phyloP scores from a whole-genome alignment of 768 basidiomycete species.

The Grammothele lineata region DNA sequence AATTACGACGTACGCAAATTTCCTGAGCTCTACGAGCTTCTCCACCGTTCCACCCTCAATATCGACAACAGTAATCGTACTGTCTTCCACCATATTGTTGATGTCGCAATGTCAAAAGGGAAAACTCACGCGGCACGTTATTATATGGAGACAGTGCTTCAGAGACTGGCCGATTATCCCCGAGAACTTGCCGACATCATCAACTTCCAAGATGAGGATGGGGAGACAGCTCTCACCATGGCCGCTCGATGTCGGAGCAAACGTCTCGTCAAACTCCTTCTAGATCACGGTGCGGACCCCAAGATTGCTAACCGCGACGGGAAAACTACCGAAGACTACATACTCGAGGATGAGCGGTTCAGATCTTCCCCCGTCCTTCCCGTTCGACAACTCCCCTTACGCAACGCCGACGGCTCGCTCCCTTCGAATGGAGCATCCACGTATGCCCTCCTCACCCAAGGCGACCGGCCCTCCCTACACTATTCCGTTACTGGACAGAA shows the following conservation, averaged over 20 bases:
- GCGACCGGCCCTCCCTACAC: conserved; percentile 70
- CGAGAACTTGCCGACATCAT: conserved; percentile 96
- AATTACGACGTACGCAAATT: conserved; percentile 99
- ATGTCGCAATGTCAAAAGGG: conserved; percentile 95
- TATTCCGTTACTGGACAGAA: conserved; percentile 82
- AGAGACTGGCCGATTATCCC: conserved; percentile 85
- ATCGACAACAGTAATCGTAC: conserved; percentile 98
- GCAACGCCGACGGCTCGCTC: conserved; percentile 46
- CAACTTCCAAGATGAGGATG: conserved; percentile 99
- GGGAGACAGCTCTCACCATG: conserved; percentile 95
- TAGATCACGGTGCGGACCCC: conserved; percentile 95
- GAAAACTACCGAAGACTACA: conserved; percentile 97
- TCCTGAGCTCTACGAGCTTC: conserved; percentile 91
- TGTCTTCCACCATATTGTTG: conserved; percentile 96
- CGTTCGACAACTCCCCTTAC: conserved; percentile 57
- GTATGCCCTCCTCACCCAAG: conserved; percentile 10
- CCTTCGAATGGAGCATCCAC: conserved; percentile 35
- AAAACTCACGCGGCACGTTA: conserved; percentile 98
- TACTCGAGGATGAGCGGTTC: conserved; percentile 97
- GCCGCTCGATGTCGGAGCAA: conserved; percentile 95
- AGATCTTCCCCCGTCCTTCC: conserved; percentile 83
- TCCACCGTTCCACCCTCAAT: conserved; percentile 97
- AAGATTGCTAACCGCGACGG: conserved; percentile 93
- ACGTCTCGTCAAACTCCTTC: conserved; percentile 89
- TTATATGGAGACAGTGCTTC: conserved; percentile 96